Evolutionary conservation across 2,329 filamentous ascomycete species (phyloP).

Genomic region (Sphaerostilbella broomeana): DNA sequence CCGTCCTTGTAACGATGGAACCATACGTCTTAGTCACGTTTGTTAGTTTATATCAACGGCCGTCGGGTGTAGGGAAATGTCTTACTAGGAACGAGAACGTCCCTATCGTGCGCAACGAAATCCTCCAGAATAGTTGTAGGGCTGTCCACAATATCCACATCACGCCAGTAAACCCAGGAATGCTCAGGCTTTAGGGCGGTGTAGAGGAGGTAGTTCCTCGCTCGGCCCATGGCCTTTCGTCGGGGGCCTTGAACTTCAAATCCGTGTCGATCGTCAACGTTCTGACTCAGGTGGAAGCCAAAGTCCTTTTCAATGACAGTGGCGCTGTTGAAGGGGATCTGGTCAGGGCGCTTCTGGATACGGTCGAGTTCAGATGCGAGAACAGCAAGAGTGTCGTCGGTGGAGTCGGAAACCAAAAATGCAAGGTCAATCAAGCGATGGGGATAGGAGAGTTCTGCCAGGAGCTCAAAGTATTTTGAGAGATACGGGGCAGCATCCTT

Average conservation of each 20-base stretch:
- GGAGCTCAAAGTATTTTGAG: constrained; percentile 85
- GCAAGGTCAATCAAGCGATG: constrained; percentile 92
- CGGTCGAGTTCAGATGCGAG: constrained; percentile 80
- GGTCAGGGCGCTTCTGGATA: constrained; percentile 74
- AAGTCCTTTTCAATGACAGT: constrained; percentile 91
- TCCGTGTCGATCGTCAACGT: constrained; percentile 74
- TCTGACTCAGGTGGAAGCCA: constrained; percentile 64
- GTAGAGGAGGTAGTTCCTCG: constrained; percentile 84
- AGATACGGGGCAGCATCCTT: constrained; percentile 81
- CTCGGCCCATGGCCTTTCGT: constrained; percentile 81
- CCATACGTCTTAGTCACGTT: constrained; percentile 68
- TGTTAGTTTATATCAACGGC: constrained; percentile 23
- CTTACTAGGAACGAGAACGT: constrained; percentile 92
- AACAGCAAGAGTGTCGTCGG: constrained; percentile 84
- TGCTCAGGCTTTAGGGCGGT: constrained; percentile 86
- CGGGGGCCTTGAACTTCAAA: constrained; percentile 85
- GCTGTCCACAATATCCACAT: constrained; percentile 92
- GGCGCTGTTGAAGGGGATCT: constrained; percentile 77
- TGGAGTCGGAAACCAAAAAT: constrained; percentile 88
- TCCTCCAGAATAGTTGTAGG: constrained; percentile 85
- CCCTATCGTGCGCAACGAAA: constrained; percentile 87
- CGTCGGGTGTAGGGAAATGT: constrained; percentile 14
- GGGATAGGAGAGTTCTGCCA: constrained; percentile 85
- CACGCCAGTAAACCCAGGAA: constrained; percentile 98
- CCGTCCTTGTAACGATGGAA: constrained; percentile 83